A percentile compares a stretch with the other conserved stretches of the same genome.
Evolutionary conservation across 441 rosid species (phyloP).

Genomic region (Rhodomyrtus psidioides): DNA sequence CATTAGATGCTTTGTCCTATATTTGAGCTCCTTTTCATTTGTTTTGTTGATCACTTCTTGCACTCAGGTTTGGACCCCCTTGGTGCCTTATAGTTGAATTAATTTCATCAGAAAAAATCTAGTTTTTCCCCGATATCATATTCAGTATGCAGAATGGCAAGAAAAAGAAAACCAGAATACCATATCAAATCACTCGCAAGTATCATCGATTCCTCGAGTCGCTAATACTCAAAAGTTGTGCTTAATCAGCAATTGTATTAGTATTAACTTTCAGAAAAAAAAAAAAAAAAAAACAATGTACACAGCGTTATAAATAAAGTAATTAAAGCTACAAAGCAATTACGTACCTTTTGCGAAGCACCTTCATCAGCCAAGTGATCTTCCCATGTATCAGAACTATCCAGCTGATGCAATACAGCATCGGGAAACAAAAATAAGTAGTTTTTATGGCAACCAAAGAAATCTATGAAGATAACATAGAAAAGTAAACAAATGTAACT

Average conservation of each 20-base stretch:
- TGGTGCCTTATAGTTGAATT: background rate
- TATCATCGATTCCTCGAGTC: background rate
- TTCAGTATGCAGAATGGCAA: background rate
- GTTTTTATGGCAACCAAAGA: background rate
- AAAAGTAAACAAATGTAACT: background rate
- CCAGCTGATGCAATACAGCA: constrained; percentile 24
- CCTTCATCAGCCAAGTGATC: constrained; percentile 34
- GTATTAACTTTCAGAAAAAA: background rate
- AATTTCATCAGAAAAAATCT: background rate
- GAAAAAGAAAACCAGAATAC: background rate
- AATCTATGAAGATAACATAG: background rate
- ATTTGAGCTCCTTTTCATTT: background rate
- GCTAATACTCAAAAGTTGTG: background rate
- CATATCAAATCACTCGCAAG: background rate
- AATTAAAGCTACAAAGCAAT: background rate
- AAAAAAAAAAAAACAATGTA: background rate
- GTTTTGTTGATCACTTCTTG: background rate
- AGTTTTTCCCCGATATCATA: background rate
- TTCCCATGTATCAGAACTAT: constrained; percentile 65
- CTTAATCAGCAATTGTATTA: background rate
- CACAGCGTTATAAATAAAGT: background rate
- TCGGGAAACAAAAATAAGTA: background rate
- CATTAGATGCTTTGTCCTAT: background rate
- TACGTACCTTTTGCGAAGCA: constrained; percentile 36
- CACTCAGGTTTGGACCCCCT: background rate